Evolutionary conservation across 768 basidiomycete genomes (phyloP).

Genomic region (Termitomyces sp.): DNA sequence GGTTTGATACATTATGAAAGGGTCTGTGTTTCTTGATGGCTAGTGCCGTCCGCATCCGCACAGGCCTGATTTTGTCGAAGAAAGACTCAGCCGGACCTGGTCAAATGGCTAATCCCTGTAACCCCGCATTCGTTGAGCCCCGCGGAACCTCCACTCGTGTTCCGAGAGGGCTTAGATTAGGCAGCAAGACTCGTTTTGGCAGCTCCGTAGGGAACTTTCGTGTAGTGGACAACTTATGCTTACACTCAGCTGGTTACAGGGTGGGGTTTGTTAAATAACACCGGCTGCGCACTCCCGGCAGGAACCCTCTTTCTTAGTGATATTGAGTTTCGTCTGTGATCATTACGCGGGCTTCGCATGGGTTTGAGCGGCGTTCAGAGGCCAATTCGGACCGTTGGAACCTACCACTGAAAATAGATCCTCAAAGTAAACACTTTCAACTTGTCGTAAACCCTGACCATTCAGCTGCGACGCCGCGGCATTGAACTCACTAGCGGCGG

Average conservation of each 20-base stretch:
- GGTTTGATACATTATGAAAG: background rate
- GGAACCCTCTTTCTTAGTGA: too few species aligned
- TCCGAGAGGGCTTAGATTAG: background rate
- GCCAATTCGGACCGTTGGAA: background rate
- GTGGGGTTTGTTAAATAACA: background rate
- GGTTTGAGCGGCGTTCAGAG: background rate
- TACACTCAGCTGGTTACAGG: background rate
- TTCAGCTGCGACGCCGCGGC: background rate
- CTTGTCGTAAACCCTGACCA: background rate
- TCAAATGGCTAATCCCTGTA: too few species aligned
- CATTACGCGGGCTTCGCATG: background rate
- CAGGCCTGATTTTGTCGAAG: background rate
- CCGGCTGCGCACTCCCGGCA: background rate
- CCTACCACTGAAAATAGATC: background rate
- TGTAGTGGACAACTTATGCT: background rate
- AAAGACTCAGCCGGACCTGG: background rate
- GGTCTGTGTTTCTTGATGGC: background rate
- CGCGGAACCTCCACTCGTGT: background rate
- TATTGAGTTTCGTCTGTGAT: background rate
- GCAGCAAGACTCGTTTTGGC: too few species aligned
- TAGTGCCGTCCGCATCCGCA: background rate
- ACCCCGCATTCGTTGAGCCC: background rate
- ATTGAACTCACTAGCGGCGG: background rate
- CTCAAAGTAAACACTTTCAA: background rate
- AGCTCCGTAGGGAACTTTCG: background rate